Evolutionary conservation across 176 grass and related monocot genomes (phyloP).

Genomic region (Eragrostis nindensis): DNA sequence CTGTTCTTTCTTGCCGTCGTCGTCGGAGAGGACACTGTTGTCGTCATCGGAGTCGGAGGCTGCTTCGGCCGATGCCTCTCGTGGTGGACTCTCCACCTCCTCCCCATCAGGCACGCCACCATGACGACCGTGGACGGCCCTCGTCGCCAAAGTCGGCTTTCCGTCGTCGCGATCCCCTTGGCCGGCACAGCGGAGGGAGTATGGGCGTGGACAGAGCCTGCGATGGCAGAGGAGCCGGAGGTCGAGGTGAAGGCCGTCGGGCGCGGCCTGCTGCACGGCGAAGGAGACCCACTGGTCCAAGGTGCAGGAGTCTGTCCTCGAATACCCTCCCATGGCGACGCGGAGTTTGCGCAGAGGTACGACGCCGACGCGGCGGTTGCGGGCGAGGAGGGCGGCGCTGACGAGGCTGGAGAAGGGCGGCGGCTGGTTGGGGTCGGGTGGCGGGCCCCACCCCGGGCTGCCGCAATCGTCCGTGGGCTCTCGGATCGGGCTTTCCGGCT

Average conservation of each 20-base stretch:
- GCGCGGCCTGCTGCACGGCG: conserved; percentile 15
- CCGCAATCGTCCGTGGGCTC: no score
- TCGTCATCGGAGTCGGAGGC: not conserved
- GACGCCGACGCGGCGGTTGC: not conserved
- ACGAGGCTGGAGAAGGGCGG: not conserved
- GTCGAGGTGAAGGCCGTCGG: not conserved
- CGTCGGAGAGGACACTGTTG: not conserved
- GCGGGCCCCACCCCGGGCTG: not conserved
- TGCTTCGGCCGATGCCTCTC: not conserved
- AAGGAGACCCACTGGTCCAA: conserved; percentile 35
- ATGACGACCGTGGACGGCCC: not conserved
- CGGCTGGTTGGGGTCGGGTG: not conserved
- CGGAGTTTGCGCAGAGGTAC: conserved; percentile 13
- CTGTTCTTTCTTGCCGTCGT: not conserved
- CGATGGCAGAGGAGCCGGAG: not conserved
- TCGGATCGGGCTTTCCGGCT: not conserved
- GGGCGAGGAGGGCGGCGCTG: conserved; percentile 20
- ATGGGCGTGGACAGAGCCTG: not conserved
- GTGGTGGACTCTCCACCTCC: not conserved
- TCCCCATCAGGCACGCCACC: not conserved
- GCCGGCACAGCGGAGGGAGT: not conserved
- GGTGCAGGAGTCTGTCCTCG: not conserved
- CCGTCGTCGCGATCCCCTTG: no score
- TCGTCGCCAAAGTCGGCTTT: not conserved
- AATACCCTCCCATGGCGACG: not conserved